phyloP scores from a whole-genome alignment of 2,329 filamentous ascomycete genomes.

The Arthroderma sp. region DNA sequence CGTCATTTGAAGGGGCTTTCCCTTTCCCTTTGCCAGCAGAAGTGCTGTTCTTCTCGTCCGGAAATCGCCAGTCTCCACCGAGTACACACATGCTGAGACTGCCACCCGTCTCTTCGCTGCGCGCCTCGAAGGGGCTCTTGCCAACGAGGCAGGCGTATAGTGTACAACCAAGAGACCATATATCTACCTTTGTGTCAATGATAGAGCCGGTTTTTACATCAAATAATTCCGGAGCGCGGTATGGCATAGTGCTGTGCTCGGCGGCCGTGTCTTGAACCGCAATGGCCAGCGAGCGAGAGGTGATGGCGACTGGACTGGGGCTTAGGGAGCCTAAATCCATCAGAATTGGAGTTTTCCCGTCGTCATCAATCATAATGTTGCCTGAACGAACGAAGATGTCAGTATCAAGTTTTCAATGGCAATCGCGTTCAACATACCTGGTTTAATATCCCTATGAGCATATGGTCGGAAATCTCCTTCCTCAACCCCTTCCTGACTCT shows the following conservation, averaged over 20 bases:
- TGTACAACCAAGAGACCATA: slow-evolving; percentile 97
- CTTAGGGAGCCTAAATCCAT: slow-evolving; percentile 95
- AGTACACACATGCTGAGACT: slow-evolving; percentile 84
- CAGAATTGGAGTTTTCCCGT: slow-evolving; percentile 74
- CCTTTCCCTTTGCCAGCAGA: slow-evolving; percentile 45
- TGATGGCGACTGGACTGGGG: slow-evolving; percentile 75
- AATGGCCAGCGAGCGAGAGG: slow-evolving; percentile 76
- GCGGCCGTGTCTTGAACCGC: slow-evolving; percentile 89
- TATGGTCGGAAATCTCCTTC: slow-evolving; percentile 65
- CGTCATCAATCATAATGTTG: slow-evolving; percentile 97
- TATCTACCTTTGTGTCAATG: slow-evolving; percentile 93
- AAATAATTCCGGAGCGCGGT: slow-evolving; percentile 93
- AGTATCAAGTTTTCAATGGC: background rate
- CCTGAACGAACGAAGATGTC: slow-evolving; percentile 29
- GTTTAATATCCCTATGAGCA: slow-evolving; percentile 93
- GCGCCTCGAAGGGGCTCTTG: slow-evolving; percentile 91
- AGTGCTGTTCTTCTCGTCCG: slow-evolving; percentile 59
- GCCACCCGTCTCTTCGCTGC: slow-evolving; percentile 90
- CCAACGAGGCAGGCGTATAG: slow-evolving; percentile 92
- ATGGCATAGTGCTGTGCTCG: slow-evolving; percentile 97
- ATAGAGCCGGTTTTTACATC: slow-evolving; percentile 88
- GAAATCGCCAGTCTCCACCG: slow-evolving; percentile 92
- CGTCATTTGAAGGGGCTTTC: slow-evolving; percentile 16
- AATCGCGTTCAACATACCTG: slow-evolving; percentile 45
- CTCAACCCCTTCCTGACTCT: slow-evolving; percentile 53